Conservation (phyloP, 2,329 filamentous ascomycete genomes). For the Penicillium sumatraense region DNA sequence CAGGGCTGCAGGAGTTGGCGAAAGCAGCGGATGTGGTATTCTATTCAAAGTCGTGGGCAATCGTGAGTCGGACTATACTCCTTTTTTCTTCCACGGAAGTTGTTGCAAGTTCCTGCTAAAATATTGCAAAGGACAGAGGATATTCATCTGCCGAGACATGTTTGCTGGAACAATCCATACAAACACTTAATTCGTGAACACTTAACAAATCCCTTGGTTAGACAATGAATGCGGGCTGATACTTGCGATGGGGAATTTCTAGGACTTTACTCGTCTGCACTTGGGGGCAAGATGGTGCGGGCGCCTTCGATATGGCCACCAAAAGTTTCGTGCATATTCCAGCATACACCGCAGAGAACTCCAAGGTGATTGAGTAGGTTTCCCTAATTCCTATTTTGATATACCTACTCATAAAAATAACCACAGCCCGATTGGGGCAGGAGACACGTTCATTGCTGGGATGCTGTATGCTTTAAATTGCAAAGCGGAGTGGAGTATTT, state of each 20-base stretch:
- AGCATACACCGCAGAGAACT: slow-evolving; percentile 46
- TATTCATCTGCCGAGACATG: slow-evolving; percentile 57
- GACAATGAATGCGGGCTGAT: background rate
- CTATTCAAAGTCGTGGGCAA: slow-evolving; percentile 72
- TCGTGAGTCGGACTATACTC: slow-evolving; percentile 50
- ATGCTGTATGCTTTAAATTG: slow-evolving; percentile 67
- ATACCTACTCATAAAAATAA: slow-evolving; percentile 14
- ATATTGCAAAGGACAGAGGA: slow-evolving; percentile 34
- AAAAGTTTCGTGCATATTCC: slow-evolving; percentile 46
- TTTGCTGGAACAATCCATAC: slow-evolving; percentile 51
- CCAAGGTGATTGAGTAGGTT: slow-evolving; percentile 64
- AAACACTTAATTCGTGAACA: slow-evolving; percentile 54
- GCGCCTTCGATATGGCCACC: slow-evolving; percentile 47
- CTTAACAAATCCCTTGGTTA: slow-evolving; percentile 13
- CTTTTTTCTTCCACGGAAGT: no score
- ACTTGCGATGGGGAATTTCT: no score
- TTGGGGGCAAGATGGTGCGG: slow-evolving; percentile 62
- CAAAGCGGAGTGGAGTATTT: slow-evolving; percentile 56
- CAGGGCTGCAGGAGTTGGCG: slow-evolving; percentile 64
- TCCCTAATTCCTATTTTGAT: background rate
- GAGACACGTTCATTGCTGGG: slow-evolving; percentile 76
- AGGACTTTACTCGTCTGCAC: slow-evolving; percentile 61
- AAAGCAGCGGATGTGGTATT: slow-evolving; percentile 71
- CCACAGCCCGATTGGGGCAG: slow-evolving; percentile 70
- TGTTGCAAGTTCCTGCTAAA: background rate